Conservation (phyloP, 768 basidiomycete genomes). For the Serendipita vermifera region DNA sequence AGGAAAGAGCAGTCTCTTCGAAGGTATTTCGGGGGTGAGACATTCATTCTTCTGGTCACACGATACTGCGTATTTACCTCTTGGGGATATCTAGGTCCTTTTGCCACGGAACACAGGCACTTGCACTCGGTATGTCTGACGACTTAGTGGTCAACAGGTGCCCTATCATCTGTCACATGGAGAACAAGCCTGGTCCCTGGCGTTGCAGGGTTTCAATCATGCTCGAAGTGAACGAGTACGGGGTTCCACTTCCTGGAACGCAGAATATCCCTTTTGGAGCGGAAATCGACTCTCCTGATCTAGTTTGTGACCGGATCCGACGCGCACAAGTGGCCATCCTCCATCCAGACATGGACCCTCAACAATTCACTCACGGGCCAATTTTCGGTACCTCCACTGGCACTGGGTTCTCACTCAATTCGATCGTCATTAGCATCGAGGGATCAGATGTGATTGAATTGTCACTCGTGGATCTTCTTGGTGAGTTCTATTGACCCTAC, state of each 20-base stretch:
- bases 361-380: no score
- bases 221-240: neutral
- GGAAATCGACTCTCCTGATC: neutral
- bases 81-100: neutral
- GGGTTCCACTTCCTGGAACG: neutral
- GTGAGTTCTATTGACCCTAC: neutral
- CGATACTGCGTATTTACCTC: neutral
- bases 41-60: neutral
- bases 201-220: neutral
- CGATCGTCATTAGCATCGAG: neutral
- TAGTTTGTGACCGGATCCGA: neutral
- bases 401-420: neutral
- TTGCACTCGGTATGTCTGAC: slow-evolving; percentile 1
- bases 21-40: slow-evolving; percentile 3
- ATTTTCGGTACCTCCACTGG: no score
- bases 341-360: neutral
- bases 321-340: slow-evolving; percentile 6
- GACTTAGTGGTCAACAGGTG: neutral
- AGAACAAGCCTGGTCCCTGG: neutral
- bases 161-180: slow-evolving; percentile 5
- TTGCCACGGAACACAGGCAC: neutral
- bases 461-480: neutral
- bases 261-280: neutral
- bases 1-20: slow-evolving; percentile 7
- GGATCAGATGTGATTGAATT: slow-evolving; percentile 4